These are phyloP conservation scores for Ceratocystis variospora DNA, from an alignment of 2,329 filamentous ascomycete genomes.

Conservation along the genomic window DNA sequence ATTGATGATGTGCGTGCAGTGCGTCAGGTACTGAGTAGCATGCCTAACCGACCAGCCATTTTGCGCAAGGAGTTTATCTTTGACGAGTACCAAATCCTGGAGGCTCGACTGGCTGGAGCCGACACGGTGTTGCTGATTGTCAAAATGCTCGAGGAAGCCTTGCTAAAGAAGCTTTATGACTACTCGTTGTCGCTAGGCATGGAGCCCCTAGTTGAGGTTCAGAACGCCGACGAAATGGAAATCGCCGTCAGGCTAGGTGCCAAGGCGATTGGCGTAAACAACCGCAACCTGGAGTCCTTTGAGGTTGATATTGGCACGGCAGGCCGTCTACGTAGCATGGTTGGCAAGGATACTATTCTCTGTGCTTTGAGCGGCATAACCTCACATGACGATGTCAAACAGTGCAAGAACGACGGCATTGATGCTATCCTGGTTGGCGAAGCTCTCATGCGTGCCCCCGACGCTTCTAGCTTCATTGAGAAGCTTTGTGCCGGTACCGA, in stretches of 20 bases:
- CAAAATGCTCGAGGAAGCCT: constrained; percentile 68
- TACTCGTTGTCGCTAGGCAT: constrained; percentile 86
- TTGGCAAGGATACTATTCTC: constrained; percentile 72
- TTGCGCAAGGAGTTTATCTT: constrained; percentile 96
- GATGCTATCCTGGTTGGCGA: constrained; percentile 90
- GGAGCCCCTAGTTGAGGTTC: constrained; percentile 95
- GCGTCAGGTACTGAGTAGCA: constrained; percentile 72
- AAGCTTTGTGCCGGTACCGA: constrained; percentile 56
- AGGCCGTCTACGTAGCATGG: constrained; percentile 72
- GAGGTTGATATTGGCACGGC: constrained; percentile 93
- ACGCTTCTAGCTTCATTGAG: constrained; percentile 71
- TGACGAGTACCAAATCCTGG: constrained; percentile 94
- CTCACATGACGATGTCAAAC: constrained; percentile 71
- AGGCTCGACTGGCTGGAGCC: constrained; percentile 81
- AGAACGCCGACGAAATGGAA: constrained; percentile 85
- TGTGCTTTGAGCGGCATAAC: constrained; percentile 93
- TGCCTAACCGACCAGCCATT: constrained; percentile 84
- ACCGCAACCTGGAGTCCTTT: constrained; percentile 89
- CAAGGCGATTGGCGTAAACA: constrained; percentile 93
- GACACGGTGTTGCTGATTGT: constrained; percentile 93
- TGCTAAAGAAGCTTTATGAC: constrained; percentile 64
- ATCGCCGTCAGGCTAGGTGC: constrained; percentile 74
- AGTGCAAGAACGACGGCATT: constrained; percentile 79
- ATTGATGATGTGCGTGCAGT: constrained; percentile 86
- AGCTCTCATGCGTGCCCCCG: constrained; percentile 80